phyloP scores from a whole-genome alignment of 805 yeast species.

The Barnettozyma botsteinii region DNA sequence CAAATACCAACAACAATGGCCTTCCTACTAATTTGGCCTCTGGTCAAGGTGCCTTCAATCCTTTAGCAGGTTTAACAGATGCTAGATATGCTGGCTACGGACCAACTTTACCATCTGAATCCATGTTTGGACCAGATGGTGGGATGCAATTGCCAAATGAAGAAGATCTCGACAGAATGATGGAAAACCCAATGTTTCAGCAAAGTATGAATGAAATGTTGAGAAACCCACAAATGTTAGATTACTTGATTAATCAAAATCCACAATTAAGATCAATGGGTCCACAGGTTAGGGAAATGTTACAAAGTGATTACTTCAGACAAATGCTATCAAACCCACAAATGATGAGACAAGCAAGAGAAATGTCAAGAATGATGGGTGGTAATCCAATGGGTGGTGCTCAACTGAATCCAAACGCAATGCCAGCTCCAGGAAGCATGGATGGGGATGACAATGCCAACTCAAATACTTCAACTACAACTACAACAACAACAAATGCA shows the following conservation, averaged over 20 bases:
- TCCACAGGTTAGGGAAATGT: constrained; percentile 79
- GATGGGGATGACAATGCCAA: constrained; percentile 19
- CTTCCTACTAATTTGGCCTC: constrained; percentile 76
- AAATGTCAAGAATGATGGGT: constrained; percentile 49
- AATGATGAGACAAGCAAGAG: constrained; percentile 76
- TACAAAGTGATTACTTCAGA: constrained; percentile 80
- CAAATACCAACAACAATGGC: constrained; percentile 37
- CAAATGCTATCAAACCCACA: constrained; percentile 80
- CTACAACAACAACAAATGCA: constrained; percentile 14
- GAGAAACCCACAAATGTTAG: constrained; percentile 84
- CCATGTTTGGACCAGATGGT: constrained; percentile 92
- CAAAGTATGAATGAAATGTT: constrained; percentile 79
- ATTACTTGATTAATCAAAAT: constrained; percentile 70
- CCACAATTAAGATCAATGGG: constrained; percentile 86
- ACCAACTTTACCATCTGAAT: constrained; percentile 78
- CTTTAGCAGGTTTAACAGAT: constrained; percentile 87
- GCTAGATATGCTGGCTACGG: constrained; percentile 89
- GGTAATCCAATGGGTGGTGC: constrained; percentile 28
- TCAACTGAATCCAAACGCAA: constrained; percentile 25
- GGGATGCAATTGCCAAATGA: constrained; percentile 72
- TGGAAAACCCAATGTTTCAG: constrained; percentile 77
- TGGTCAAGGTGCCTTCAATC: constrained; percentile 85
- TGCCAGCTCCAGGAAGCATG: constrained; percentile 46
- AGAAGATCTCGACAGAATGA: constrained; percentile 66
- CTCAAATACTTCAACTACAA: constrained; percentile 29